Percentiles rank a stretch among this genome's conserved stretches.
Conservation (phyloP, 2,329 filamentous ascomycete genomes). For the Chrysoporthe deuterocubensis region DNA sequence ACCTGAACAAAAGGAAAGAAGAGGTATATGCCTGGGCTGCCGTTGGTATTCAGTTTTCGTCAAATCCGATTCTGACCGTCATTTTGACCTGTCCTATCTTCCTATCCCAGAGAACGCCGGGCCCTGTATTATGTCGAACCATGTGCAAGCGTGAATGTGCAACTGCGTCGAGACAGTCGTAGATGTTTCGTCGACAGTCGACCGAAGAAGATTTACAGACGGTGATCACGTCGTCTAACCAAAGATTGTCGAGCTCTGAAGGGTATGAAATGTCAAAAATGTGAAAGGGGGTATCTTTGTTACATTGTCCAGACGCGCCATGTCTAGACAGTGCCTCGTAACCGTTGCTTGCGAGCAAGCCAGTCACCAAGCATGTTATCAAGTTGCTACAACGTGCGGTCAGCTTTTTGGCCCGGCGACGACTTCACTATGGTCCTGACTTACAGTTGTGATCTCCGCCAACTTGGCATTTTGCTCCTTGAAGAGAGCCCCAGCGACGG, state of each 20-base stretch:
- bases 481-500: slow-evolving; percentile 79
- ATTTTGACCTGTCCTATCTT: slow-evolving; percentile 15
- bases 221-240: neutral
- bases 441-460: slow-evolving; percentile 80
- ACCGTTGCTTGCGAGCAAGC: slow-evolving; percentile 72
- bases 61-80: slow-evolving; percentile 19
- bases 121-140: slow-evolving; percentile 20
- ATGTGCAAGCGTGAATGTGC: slow-evolving; percentile 15
- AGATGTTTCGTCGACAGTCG: slow-evolving; percentile 21
- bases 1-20: slow-evolving; percentile 13
- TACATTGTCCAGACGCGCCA: slow-evolving; percentile 6
- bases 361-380: slow-evolving; percentile 86
- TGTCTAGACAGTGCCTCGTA: slow-evolving; percentile 53
- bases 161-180: slow-evolving; percentile 16
- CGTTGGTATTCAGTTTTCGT: slow-evolving; percentile 26
- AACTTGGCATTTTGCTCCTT: slow-evolving; percentile 84
- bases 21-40: slow-evolving; percentile 24
- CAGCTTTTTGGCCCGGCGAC: slow-evolving; percentile 23
- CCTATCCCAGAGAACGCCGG: slow-evolving; percentile 24
- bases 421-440: slow-evolving; percentile 37
- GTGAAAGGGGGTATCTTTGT: slow-evolving; percentile 20
- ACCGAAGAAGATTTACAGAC: neutral
- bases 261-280: slow-evolving; percentile 10
- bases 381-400: slow-evolving; percentile 61
- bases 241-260: neutral